phyloP scores from a whole-genome alignment of 441 rosid genomes.

The Populus hybrid region DNA sequence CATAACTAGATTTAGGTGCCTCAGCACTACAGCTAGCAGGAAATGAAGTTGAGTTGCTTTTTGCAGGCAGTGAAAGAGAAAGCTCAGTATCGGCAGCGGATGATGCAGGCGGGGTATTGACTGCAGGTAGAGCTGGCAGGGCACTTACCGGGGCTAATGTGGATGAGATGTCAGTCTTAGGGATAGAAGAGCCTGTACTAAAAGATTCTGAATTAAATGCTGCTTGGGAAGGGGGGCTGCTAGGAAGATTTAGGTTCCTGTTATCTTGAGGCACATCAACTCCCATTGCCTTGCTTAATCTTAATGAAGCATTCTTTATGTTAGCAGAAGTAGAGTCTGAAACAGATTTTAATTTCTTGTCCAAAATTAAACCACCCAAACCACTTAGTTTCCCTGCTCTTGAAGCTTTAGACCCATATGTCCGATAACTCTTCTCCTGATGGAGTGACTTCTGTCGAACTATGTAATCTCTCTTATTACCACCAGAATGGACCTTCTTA shows the following conservation, averaged over 20 bases:
- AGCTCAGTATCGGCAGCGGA: slow-evolving; percentile 56
- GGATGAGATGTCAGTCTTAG: slow-evolving; percentile 27
- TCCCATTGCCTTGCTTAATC: slow-evolving; percentile 48
- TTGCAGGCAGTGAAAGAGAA: slow-evolving; percentile 53
- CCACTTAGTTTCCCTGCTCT: slow-evolving; percentile 49
- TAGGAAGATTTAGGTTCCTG: slow-evolving; percentile 26
- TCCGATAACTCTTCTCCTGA: slow-evolving; percentile 66
- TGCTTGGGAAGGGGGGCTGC: slow-evolving; percentile 30
- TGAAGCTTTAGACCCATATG: slow-evolving; percentile 67
- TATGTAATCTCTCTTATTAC: slow-evolving; percentile 65
- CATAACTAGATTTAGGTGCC: slow-evolving; percentile 25
- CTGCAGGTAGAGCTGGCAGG: slow-evolving; percentile 34
- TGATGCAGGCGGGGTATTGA: slow-evolving; percentile 36
- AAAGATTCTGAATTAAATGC: slow-evolving; percentile 30
- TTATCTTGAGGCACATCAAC: slow-evolving; percentile 49
- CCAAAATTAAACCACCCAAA: slow-evolving; percentile 48
- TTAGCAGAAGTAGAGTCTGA: slow-evolving; percentile 50
- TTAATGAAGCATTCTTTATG: slow-evolving; percentile 58
- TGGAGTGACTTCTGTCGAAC: slow-evolving; percentile 74
- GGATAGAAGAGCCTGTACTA: slow-evolving; percentile 24
- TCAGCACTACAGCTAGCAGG: slow-evolving; percentile 32
- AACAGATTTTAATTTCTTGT: slow-evolving; percentile 55
- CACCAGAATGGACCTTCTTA: slow-evolving; percentile 55
- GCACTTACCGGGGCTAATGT: slow-evolving; percentile 19
- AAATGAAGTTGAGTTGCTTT: slow-evolving; percentile 34